Base-by-base conservation (phyloP, 169 alveolate species). In the Theileria annulata region DNA sequence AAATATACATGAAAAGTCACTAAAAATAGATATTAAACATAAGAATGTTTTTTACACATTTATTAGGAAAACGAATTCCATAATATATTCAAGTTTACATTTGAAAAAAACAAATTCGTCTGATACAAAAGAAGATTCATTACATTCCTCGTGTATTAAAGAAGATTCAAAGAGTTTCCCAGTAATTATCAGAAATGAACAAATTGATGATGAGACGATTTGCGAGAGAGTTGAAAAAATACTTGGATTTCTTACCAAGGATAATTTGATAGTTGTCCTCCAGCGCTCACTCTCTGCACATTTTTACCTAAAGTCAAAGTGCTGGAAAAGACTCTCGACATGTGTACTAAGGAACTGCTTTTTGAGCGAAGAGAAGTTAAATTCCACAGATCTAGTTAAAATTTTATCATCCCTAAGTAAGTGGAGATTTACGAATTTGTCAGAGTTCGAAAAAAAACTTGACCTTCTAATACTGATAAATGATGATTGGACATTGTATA, bases 351-450 rank as follows among this genome's bases (percentile, higher is more conserved):
- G 89, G 67, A 21, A 68, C 77, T 75, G 85, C 69, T 49, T 82
- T 15, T 2, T 75, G 54, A 25, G 67, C 63, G 77, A 82, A 23
- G 79, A 76, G 59, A 27, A 23, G 59, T 56, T 67, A 35, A 74
- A 19, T 3, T 25, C 76, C 5, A 21, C 27, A 23, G 84, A 82
- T 2, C 6, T 76, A 21, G 89, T 75, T 54, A 82, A 75, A 69
- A 82, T 82, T 35, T 82, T 58, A 23, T 79, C 85, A 3, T 48
- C 86, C 2, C 72, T 82, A 30, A 82, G 89, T 58, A 75, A 82
- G 62, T 82, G 89, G 86, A 76, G 80, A 49, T 75, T 75, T 42
- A 63, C 42, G 51, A 59, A 42, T 25, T 12, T 77, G 42, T 47
- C 71, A 6, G 89, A 82, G 30, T 23, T 82, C 5, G 37, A 42